Evolutionary conservation across 2,329 filamentous ascomycete species (phyloP).

Genomic region (Xylaria digitata): DNA sequence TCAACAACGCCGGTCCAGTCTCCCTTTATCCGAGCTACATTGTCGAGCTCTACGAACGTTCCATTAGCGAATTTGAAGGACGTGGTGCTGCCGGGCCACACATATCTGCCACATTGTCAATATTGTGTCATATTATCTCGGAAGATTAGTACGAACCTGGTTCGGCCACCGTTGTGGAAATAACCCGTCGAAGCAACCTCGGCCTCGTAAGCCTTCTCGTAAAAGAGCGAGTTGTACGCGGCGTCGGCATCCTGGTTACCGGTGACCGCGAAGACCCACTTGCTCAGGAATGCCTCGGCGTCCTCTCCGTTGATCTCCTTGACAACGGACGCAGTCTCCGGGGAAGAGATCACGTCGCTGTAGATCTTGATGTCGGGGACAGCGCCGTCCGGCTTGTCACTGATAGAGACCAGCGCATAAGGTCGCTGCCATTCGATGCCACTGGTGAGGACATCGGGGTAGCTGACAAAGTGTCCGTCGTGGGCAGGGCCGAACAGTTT

Average conservation of each 20-base stretch:
- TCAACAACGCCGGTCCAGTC: constrained; percentile 50
- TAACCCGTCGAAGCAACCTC: constrained; percentile 51
- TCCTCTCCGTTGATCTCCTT: constrained; percentile 49
- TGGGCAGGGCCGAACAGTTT: constrained; percentile 54
- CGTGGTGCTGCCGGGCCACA: constrained; percentile 55
- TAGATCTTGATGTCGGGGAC: constrained; percentile 50
- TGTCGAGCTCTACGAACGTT: constrained; percentile 49
- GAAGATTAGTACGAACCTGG: constrained; percentile 37
- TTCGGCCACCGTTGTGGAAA: constrained; percentile 53
- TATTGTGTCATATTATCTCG: background rate
- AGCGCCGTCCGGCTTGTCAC: constrained; percentile 46
- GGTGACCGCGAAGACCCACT: constrained; percentile 49
- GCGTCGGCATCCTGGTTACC: constrained; percentile 55
- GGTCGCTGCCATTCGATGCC: constrained; percentile 53
- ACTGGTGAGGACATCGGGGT: constrained; percentile 54
- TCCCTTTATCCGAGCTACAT: constrained; percentile 52
- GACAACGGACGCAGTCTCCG: constrained; percentile 47
- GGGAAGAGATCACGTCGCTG: constrained; percentile 50
- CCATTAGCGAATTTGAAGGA: constrained; percentile 56
- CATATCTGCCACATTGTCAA: constrained; percentile 44
- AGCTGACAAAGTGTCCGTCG: constrained; percentile 57
- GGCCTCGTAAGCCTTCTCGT: constrained; percentile 48
- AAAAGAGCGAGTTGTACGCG: constrained; percentile 57
- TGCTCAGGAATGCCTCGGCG: constrained; percentile 45
- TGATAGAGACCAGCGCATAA: constrained; percentile 48